Base-by-base conservation (phyloP, 768 basidiomycete species). In the Imleria badia region DNA sequence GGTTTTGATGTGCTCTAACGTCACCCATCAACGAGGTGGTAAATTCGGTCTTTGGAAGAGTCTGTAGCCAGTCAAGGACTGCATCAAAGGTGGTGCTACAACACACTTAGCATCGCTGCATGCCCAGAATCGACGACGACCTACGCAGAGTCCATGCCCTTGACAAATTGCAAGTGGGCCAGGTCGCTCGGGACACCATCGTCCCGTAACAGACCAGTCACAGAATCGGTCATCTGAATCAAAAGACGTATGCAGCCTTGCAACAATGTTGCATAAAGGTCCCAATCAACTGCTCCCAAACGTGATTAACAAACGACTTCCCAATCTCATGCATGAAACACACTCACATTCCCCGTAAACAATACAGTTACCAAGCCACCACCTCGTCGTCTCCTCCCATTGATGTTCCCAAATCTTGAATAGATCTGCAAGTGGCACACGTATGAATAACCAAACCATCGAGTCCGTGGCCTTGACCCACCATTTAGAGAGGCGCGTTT, bases 241-340 rank as follows among this genome's bases (percentile, higher is more conserved):
- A 85, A 64, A 12, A 83, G 59, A 1, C 54, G 61, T 15, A 79
- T 60, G 6, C 72, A 70, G 12, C 68, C 68, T 53, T 79, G 74
- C 0, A 85, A 59, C 10, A 83, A 56, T 48, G 73, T 72, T 31
- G 70, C 73, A 54, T 81, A 82, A 23, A 84, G 68, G 34, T 63
- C 66, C 85, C 86, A 87, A 55, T 84, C 73, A 60, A 83, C 85
- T 87, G 45, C 20, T 45, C 9, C 35, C 36, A 17, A 33, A n/a
- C 20, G 39, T 40, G 57, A 59, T 51, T 36, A 52, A 33, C 19
- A 48, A 40, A 6, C 10, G 20, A 46, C 19, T 6, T 10, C 13
- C 26, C 5, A 17, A n/a, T 10, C 22, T 9, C 9, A 26, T 5
- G 13, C 11, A 29, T 4, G 35, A 22, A 47, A 51, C 9, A 20